Conservation (phyloP, 2,329 filamentous ascomycete species). For the Hymenoscyphus occultus region DNA sequence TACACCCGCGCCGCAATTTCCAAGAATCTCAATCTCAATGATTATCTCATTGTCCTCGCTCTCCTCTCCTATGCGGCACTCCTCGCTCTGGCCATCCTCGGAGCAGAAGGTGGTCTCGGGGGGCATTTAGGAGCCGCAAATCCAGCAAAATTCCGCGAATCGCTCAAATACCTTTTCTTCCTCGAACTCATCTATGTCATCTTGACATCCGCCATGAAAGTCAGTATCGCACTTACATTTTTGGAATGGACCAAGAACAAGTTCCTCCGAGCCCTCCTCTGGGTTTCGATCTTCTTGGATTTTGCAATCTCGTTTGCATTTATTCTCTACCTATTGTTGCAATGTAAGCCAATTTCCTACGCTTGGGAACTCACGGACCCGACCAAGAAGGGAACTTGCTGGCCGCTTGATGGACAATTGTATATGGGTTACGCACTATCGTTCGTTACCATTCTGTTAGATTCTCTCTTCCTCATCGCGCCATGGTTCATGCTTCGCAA, state of each 20-base stretch:
- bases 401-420: slow-evolving; percentile 15
- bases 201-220: slow-evolving; percentile 27
- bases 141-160: slow-evolving; percentile 8
- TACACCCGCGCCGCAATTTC: slow-evolving; percentile 18
- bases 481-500: slow-evolving; percentile 76
- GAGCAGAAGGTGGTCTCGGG: slow-evolving; percentile 22
- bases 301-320: slow-evolving; percentile 18
- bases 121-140: slow-evolving; percentile 13
- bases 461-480: slow-evolving; percentile 66
- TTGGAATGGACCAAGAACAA: slow-evolving; percentile 21
- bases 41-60: slow-evolving; percentile 23
- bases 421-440: slow-evolving; percentile 25
- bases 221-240: slow-evolving; percentile 22
- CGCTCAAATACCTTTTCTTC: slow-evolving; percentile 23
- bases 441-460: slow-evolving; percentile 21
- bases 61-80: slow-evolving; percentile 16
- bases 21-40: slow-evolving; percentile 23
- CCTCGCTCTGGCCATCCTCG: slow-evolving; percentile 20
- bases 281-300: slow-evolving; percentile 22
- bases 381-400: slow-evolving; percentile 19
- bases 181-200: slow-evolving; percentile 27
- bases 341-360: slow-evolving; percentile 23
- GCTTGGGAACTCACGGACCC: slow-evolving; percentile 22
- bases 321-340: slow-evolving; percentile 19
- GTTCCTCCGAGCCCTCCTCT: slow-evolving; percentile 18